phyloP scores from a whole-genome alignment of 1,284 basidiomycete genomes.

The Ganoderma sinense region DNA sequence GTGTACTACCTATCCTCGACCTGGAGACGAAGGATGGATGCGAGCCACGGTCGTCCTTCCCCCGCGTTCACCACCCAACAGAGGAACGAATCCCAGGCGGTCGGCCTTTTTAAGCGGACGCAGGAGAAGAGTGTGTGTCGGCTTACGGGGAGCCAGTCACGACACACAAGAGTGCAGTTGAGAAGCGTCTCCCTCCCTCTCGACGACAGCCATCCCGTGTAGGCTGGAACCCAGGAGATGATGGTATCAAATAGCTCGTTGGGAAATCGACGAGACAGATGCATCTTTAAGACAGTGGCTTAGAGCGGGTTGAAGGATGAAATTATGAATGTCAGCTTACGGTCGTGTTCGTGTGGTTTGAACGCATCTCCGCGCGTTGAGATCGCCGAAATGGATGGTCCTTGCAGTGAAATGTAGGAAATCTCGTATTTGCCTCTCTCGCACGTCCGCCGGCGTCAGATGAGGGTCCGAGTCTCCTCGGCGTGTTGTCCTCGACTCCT shows the following conservation, averaged over 20 bases:
- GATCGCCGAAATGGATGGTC: too few species aligned
- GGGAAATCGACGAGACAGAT: background rate
- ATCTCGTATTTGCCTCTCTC: too few species aligned
- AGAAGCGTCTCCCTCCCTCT: background rate
- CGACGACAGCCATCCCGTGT: background rate
- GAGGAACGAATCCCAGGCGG: background rate
- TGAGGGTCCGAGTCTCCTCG: too few species aligned
- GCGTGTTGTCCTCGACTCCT: too few species aligned
- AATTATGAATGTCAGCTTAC: background rate
- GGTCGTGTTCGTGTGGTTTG: background rate
- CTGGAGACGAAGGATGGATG: background rate
- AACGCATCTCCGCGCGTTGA: too few species aligned
- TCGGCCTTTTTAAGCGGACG: background rate
- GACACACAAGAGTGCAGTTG: background rate
- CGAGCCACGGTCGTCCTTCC: background rate
- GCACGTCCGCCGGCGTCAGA: too few species aligned
- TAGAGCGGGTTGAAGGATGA: too few species aligned
- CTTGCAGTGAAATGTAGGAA: too few species aligned
- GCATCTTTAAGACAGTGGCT: too few species aligned
- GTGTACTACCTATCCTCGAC: background rate
- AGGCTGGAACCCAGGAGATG: background rate
- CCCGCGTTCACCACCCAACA: background rate
- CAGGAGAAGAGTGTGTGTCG: background rate
- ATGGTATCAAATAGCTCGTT: background rate
- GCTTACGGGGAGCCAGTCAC: background rate